Conservation (phyloP, 2,329 filamentous ascomycete species). For the Neopestalotiopsis sp. region DNA sequence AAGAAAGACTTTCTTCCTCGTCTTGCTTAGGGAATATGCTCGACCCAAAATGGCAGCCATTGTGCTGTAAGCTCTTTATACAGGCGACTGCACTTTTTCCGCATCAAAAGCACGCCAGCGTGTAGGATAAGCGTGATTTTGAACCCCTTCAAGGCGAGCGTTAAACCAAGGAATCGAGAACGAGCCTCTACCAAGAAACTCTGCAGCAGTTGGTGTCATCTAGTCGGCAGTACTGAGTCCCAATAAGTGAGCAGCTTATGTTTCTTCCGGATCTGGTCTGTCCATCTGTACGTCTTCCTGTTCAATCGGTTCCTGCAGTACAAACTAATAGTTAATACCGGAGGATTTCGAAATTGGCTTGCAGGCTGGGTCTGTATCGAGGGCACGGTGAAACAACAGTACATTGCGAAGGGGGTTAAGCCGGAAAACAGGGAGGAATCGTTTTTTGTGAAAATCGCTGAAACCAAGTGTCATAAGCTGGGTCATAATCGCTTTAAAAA, state of each 20-base stretch:
- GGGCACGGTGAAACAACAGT: background rate
- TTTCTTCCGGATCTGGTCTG: background rate
- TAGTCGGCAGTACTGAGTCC: background rate
- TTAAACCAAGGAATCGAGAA: background rate
- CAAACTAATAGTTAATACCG: slow-evolving; percentile 9
- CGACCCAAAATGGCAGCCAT: background rate
- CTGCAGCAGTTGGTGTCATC: background rate
- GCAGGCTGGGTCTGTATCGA: slow-evolving; percentile 8
- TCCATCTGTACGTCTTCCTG: slow-evolving; percentile 7
- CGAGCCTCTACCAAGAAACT: background rate
- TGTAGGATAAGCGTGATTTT: background rate
- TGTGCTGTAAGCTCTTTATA: background rate
- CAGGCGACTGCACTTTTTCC: background rate
- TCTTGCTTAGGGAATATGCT: background rate
- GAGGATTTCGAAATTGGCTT: background rate
- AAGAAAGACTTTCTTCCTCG: background rate
- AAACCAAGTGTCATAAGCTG: slow-evolving; percentile 22
- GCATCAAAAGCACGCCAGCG: background rate
- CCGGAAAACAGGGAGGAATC: background rate
- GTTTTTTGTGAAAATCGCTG: slow-evolving; percentile 11
- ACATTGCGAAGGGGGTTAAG: slow-evolving; percentile 10
- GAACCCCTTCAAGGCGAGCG: background rate
- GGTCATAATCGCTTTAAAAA: slow-evolving; percentile 32
- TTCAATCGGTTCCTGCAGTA: slow-evolving; percentile 5
- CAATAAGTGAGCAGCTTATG: background rate